Percentiles rank a stretch among this genome's conserved stretches.
These are phyloP conservation scores for Dothidotthia symphoricarpi DNA, from an alignment of 2,329 filamentous ascomycete species.

Conservation along the genomic window DNA sequence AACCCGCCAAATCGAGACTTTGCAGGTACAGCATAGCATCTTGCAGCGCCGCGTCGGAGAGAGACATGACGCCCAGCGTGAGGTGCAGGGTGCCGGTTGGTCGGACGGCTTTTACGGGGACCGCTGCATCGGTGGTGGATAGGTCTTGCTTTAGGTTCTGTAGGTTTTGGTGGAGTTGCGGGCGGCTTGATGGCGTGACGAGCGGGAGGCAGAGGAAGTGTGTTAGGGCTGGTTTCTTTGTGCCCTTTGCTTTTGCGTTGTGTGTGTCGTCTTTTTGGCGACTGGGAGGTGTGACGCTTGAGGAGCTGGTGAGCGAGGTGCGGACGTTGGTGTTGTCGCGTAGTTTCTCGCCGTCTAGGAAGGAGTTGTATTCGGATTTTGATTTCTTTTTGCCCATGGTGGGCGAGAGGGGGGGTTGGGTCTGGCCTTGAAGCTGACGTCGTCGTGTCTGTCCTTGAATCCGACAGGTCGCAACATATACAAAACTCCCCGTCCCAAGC, in stretches of 20 bases:
- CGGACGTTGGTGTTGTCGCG: slow-evolving; percentile 27
- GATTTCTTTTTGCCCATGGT: slow-evolving; percentile 34
- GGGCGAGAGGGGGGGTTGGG: slow-evolving; percentile 1
- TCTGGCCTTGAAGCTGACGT: neutral
- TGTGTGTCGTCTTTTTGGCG: slow-evolving; percentile 6
- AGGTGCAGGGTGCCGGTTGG: slow-evolving; percentile 80
- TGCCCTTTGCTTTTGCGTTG: slow-evolving; percentile 13
- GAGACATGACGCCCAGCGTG: slow-evolving; percentile 82
- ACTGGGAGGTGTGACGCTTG: slow-evolving; percentile 12
- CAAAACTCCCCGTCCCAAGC: too few species aligned
- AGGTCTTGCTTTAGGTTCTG: slow-evolving; percentile 59
- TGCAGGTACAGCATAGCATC: slow-evolving; percentile 45
- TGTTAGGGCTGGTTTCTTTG: slow-evolving; percentile 55
- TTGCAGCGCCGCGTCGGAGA: slow-evolving; percentile 54
- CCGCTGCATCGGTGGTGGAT: slow-evolving; percentile 41
- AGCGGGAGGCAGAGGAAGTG: slow-evolving; percentile 79
- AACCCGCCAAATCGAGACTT: slow-evolving; percentile 44
- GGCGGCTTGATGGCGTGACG: slow-evolving; percentile 58
- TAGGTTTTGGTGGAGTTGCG: slow-evolving; percentile 65
- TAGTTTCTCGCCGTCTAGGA: slow-evolving; percentile 36
- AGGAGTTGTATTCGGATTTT: slow-evolving; percentile 36
- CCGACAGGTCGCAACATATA: too few species aligned
- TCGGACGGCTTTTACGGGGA: slow-evolving; percentile 68
- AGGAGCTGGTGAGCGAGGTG: slow-evolving; percentile 20
- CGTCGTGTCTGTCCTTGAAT: too few species aligned